These are phyloP conservation scores for Solanum raphanifolium DNA, from an alignment of 257 asterid genomes.

Conservation along the genomic window DNA sequence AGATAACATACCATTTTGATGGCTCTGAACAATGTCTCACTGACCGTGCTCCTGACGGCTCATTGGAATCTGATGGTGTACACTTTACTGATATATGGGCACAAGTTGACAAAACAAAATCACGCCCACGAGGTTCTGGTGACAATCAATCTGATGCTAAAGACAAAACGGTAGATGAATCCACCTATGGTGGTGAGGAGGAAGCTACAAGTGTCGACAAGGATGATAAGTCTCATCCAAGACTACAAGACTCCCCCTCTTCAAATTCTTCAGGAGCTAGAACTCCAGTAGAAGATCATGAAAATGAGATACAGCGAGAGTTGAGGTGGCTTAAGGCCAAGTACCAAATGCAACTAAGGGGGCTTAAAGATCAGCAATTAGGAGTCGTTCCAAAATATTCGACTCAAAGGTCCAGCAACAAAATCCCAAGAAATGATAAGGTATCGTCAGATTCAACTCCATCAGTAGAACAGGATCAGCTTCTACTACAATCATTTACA, in stretches of 20 bases:
- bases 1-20: constrained; percentile 57
- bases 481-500: constrained; percentile 3
- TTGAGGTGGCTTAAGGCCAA: constrained; percentile 65
- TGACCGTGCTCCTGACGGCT: constrained; percentile 24
- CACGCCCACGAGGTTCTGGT: background rate
- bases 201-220: background rate
- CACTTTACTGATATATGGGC: constrained; percentile 27
- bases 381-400: constrained; percentile 18
- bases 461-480: constrained; percentile 1
- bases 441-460: background rate
- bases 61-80: constrained; percentile 21
- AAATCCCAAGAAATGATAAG: constrained; percentile 1
- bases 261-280: constrained; percentile 13
- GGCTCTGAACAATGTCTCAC: constrained; percentile 34
- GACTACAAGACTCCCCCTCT: background rate
- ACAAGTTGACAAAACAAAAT: constrained; percentile 25
- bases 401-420: background rate
- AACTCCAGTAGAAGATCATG: constrained; percentile 15
- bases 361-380: constrained; percentile 31
- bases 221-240: background rate
- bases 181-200: constrained; percentile 7
- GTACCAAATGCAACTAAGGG: constrained; percentile 47
- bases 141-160: constrained; percentile 3
- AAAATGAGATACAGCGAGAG: constrained; percentile 40
- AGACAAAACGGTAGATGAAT: background rate